Base-by-base conservation (phyloP, 2,329 filamentous ascomycete species). In the Sclerotinia borealis region DNA sequence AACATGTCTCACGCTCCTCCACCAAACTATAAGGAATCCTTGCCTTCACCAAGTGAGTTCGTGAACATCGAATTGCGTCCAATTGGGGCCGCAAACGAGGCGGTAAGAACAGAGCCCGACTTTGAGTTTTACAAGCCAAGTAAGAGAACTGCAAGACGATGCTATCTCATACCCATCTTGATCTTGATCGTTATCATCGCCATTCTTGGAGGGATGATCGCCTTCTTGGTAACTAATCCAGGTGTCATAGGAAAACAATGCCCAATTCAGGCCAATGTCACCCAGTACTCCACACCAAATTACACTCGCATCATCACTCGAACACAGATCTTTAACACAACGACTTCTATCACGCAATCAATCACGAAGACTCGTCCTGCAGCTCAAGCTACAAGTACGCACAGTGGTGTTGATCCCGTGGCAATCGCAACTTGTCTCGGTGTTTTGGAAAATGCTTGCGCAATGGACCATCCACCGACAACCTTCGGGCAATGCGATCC, bases 401-500 rank as follows among this genome's bases (percentile, higher is more conserved):
- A 5, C 13, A 36, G 13, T 19, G n/a, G 9, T 13, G 29, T 52
- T 43, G 48, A 31, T 27, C 34, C 41, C 3, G 37, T 54, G 8
- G 34, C 17, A 9, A 29, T 62, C 17, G 50, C 39, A 29, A 34
- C 27, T 31, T 56, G 50, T 36, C 59, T 48, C 25, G 27, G 52
- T 34, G 59, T 62, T 15, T n/a, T 56, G 27, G 39, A 47, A 22
- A 45, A 48, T 29, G 59, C 41, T 8, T 62, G 50, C 17, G 22
- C 17, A 47, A 47, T 39, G 25, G 11, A 56, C 22, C 7, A 15
- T 22, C 10, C 50, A 15, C 31, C 22, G 4, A 62, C 31, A 13
- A 31, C 50, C 29, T 48, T 62, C 27, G 50, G 50, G 1, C 17
- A 62, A 31, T 62, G 50, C 19, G 60, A 56, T 55, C 31, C 31